phyloP scores from a whole-genome alignment of 352 stramenopile genomes.

The Globisporangium canariense region DNA sequence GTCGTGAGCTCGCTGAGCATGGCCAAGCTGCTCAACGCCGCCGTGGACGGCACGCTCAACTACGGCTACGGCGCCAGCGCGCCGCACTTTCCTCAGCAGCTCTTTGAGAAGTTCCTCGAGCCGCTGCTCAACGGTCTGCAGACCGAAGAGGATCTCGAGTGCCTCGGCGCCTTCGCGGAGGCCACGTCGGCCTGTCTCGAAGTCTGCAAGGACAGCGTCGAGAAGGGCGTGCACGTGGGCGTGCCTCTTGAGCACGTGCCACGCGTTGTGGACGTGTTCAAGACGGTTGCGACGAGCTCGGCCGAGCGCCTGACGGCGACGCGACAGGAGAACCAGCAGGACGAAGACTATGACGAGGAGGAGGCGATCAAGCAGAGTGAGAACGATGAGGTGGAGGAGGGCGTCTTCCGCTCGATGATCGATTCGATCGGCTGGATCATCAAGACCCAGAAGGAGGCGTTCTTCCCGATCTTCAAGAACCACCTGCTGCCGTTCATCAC shows the following conservation, averaged over 20 bases:
- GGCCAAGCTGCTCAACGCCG: constrained; percentile 64
- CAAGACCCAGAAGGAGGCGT: constrained; percentile 75
- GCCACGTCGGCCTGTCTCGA: constrained; percentile 70
- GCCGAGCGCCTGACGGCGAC: constrained; percentile 55
- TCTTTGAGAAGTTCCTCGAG: constrained; percentile 78
- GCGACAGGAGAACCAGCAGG: constrained; percentile 64
- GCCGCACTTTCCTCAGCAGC: constrained; percentile 72
- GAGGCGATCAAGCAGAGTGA: constrained; percentile 67
- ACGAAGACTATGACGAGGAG: constrained; percentile 82
- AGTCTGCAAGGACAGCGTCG: constrained; percentile 77
- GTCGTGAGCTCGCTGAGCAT: constrained; percentile 78
- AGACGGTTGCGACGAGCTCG: constrained; percentile 60
- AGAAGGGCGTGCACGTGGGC: constrained; percentile 67
- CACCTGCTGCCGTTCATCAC: constrained; percentile 67
- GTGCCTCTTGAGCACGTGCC: constrained; percentile 68
- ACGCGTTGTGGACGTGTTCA: constrained; percentile 66
- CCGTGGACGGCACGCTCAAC: constrained; percentile 69
- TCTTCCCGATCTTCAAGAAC: constrained; percentile 73
- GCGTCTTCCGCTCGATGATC: constrained; percentile 76
- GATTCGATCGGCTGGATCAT: constrained; percentile 85
- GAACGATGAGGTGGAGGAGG: constrained; percentile 70
- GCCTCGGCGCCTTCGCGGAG: constrained; percentile 69
- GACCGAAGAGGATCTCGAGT: constrained; percentile 78
- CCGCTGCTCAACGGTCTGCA: constrained; percentile 70
- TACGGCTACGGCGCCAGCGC: constrained; percentile 50